Base-by-base conservation (phyloP, 352 stramenopile species). In the Thalassiosira delicatula region DNA sequence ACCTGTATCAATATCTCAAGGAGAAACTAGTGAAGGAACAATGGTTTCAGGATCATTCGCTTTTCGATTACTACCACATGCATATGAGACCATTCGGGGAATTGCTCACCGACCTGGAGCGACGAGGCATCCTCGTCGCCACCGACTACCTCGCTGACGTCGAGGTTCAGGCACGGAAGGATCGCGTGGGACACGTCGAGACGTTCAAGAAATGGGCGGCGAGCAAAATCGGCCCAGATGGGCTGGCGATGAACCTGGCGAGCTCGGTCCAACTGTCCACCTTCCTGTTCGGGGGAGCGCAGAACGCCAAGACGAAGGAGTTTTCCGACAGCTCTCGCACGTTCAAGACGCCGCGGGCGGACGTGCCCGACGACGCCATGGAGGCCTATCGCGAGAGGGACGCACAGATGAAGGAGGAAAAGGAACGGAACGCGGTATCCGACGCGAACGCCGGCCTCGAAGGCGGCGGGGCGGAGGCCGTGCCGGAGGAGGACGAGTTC, bases 41-140 rank as follows among this genome's bases (percentile, higher is more conserved):
- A 11, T 79, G 70, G 76, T 57, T 85, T n/a, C 42, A 77, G 17
- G 67, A 70, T 25, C 76, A 80, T 14, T 86, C 84, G 68, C 96
- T 99, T 93, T 98, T 97, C 73, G 96, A 99, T 73, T 99, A 99
- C 72, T 99, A 99, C 88, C 72, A 93, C 46, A 76, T 95, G 61
- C 98, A 99, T 86, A 97, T 98, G 86, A 89, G 98, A 25, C 94
- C 95, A n/a, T 99, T 99, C 85, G 98, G 96, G 27, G 94, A 99
- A 77, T 95, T 98, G 29, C 91, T 99, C 3, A 99, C 97, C 4
- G 97, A 99, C 85, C 98, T 99, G 83, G 98, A 99, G 90, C 90
- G 96, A 65, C 76, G 88, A 37, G 92, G 89, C 14, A 93, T 93
- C 46, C 84, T 92, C n/a, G 88, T 96, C 27, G 88, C 92, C 5